Evolutionary conservation across 106 monocot genomes (phyloP), one percentile per base, ranked within the genome.

Genomic region (Dactylorhiza incarnata): DNA sequence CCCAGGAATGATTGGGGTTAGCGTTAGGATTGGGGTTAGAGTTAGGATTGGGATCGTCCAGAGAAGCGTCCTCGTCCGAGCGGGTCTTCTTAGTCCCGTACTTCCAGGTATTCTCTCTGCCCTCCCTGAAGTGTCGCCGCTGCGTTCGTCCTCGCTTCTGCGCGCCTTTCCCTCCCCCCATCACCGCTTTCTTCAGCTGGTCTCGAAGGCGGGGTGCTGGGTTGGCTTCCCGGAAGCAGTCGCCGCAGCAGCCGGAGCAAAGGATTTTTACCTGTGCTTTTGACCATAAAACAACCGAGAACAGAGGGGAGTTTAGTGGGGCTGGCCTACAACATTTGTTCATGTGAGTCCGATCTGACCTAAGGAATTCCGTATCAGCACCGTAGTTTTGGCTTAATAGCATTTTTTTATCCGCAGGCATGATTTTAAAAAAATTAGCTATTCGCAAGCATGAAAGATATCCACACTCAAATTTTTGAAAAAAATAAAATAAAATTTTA

Each of bases 141-240:
- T 94, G 99, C 45, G 91, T 99, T 23, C 99, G 87, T 37, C 99
- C 91, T 45, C 99, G 99, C 83, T 94, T 99, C 76, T 80, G 87
- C 6, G 91, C 97, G 52, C 74, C 74, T 48, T 24, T 48, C 14
- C 52, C 45, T 59, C 45, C 49, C 49, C 61, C 77, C 76, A 71
- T 55, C 13, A 65, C 68, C 49, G 9, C 20, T 23, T 49, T 56
- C 46, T 20, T 44, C 37, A 29, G 74, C 43, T 59, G 37, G 23
- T 25, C 69, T 69, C 23, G 45, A 69, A 43, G 69, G 45, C 69
- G 45, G 9, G 6, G 25, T 16, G 44, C 13, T 69, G 45, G 44
- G 44, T 6, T 69, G 45, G 44, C 5, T 45, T 45, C 44, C 45
- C 4, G 45, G 45, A 45, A 69, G 16, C 10, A 3, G 9, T 25